Evolutionary conservation across 78 protist genomes (phyloP).

Genomic region (Speleostelium caveatum): DNA sequence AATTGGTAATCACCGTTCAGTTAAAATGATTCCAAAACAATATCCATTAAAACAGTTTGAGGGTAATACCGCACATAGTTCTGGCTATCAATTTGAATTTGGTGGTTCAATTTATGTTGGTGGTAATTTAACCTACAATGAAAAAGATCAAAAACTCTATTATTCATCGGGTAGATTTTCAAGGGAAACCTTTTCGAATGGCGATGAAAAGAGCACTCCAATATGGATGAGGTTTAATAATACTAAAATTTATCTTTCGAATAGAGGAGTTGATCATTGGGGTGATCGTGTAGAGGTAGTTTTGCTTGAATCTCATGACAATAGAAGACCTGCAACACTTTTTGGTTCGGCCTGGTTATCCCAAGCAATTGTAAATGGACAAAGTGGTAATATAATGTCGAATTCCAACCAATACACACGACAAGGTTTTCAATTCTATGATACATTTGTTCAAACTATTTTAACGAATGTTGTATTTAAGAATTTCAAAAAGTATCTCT

Average conservation of each 20-base stretch:
- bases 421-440: slow-evolving; percentile 60
- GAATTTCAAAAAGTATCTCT: slow-evolving; percentile 13
- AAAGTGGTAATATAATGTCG: slow-evolving; percentile 11
- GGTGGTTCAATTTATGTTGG: slow-evolving; percentile 83
- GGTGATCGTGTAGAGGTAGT: slow-evolving; percentile 25
- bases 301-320: slow-evolving; percentile 5
- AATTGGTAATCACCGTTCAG: slow-evolving; percentile 22
- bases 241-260: slow-evolving; percentile 9
- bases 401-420: neutral
- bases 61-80: slow-evolving; percentile 84
- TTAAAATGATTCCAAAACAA: slow-evolving; percentile 39
- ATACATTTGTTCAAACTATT: slow-evolving; percentile 70
- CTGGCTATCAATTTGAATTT: slow-evolving; percentile 78
- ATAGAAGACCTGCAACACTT: slow-evolving; percentile 31
- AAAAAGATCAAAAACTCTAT: slow-evolving; percentile 1
- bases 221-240: slow-evolving; percentile 24
- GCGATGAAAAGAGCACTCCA: slow-evolving; percentile 12
- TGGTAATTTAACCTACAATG: slow-evolving; percentile 29
- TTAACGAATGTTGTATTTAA: slow-evolving; percentile 54
- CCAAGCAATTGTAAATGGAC: slow-evolving; percentile 50
- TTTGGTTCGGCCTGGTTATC: slow-evolving; percentile 56
- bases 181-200: slow-evolving; percentile 36
- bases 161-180: slow-evolving; percentile 33
- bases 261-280: slow-evolving; percentile 27
- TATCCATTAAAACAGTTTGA: slow-evolving; percentile 49